Evolutionary conservation across 306 rosid species (phyloP).

Genomic region (Dalbergia cochinchinensis): DNA sequence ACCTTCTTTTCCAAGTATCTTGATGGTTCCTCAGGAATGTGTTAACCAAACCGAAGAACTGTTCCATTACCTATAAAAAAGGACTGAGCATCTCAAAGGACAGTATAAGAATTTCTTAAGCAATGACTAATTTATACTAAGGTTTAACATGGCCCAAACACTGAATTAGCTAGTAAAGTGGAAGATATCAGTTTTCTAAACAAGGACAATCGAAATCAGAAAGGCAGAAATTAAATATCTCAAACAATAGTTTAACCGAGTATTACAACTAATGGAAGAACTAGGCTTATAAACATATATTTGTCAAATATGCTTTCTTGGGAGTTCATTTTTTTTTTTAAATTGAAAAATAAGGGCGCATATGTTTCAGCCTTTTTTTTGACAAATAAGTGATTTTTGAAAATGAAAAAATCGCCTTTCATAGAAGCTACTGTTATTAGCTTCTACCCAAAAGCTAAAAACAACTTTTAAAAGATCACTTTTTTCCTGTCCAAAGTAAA

Average conservation of each 20-base stretch:
- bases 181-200: conserved; percentile 36
- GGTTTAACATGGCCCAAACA: conserved; percentile 25
- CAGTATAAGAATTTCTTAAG: conserved; percentile 2
- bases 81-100: conserved; percentile 33
- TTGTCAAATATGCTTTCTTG: conserved; percentile 34
- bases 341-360: background rate
- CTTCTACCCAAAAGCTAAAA: no score
- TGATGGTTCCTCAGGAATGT: conserved; percentile 87
- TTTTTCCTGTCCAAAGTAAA: no score
- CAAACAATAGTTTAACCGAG: conserved; percentile 12
- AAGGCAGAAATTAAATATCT: background rate
- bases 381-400: no score
- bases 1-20: conserved; percentile 85
- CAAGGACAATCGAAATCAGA: conserved; percentile 15
- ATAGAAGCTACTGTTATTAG: no score
- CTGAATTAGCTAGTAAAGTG: conserved; percentile 2
- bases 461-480: no score
- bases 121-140: conserved; percentile 6
- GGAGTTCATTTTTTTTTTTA: background rate
- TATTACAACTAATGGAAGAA: conserved; percentile 23
- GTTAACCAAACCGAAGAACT: conserved; percentile 91
- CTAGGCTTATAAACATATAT: background rate
- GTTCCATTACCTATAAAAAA: conserved; percentile 85
- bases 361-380: no score
- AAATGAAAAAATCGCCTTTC: no score